Evolutionary conservation across 768 basidiomycete species (phyloP), one percentile per base, ranked within the genome.

Genomic region (Pisolithus tinctorius): DNA sequence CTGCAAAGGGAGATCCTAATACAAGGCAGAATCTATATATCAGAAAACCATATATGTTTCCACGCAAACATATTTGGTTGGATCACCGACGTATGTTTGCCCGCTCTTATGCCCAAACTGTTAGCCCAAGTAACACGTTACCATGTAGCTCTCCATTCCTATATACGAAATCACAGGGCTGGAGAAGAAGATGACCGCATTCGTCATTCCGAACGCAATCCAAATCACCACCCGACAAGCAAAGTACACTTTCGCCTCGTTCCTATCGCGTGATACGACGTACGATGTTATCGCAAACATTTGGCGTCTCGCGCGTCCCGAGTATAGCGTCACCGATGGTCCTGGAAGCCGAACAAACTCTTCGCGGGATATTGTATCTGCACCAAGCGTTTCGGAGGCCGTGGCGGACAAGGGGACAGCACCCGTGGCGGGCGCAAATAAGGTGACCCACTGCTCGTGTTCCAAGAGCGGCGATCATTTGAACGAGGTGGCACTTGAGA

Each of bases 51-150:
- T 63, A 80, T 97, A n/a, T 98, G 93, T 72, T 99, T 98, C 75
- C 91, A 99, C 60, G 95, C 96, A 40, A 98, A 98, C 64, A 97
- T 98, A 41, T 95, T 98, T 68, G 95, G 96, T 40, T 98, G 95
- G 96, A 87, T 96, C 45, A 98, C 95, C 27, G 85, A 95, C 64
- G 94, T 95, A 67, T 68, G 93, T 75, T 0, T 34, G 11, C 29
- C 46, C 44, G 26, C 25, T n/a, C 20, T 17, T 23, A 7, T 17
- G n/a, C 10, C 11, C n/a, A 20, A 3, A 27, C 4, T 45, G 48
- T 36, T 51, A 42, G 48, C 8, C 44, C 23, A 50, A 49, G 55
- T 60, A 48, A 57, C 36, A 31, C 37, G 6, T 45, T 9, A 46
- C 47, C 46, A 48, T 57, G 47, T 65, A 94, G 93, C 75, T 94